phyloP scores from a whole-genome alignment of 1,284 basidiomycete species.

The Rhodotorula sp. region DNA sequence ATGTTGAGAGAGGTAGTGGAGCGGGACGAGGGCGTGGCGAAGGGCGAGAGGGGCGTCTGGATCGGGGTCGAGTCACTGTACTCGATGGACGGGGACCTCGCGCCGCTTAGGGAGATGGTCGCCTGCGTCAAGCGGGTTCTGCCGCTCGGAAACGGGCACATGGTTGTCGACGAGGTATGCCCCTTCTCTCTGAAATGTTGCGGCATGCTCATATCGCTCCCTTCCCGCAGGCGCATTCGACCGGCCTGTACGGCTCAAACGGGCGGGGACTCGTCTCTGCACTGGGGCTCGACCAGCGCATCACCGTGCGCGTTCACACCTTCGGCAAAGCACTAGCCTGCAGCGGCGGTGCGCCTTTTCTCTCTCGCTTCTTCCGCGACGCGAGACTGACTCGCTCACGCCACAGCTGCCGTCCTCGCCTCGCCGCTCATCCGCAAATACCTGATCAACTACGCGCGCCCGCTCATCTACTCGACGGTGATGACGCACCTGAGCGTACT shows the following conservation, averaged over 20 bases:
- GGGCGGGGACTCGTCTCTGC: slow-evolving; percentile 62
- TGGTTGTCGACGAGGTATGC: slow-evolving; percentile 73
- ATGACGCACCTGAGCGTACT: slow-evolving; percentile 73
- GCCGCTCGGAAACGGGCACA: slow-evolving; percentile 64
- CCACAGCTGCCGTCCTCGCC: slow-evolving; percentile 73
- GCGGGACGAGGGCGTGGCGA: slow-evolving; percentile 25
- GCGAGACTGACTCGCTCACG: not conserved
- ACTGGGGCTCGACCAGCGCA: slow-evolving; percentile 61
- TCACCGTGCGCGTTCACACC: slow-evolving; percentile 59
- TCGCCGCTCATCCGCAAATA: slow-evolving; percentile 73
- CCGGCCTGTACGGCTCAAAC: slow-evolving; percentile 66
- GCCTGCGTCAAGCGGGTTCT: slow-evolving; percentile 63
- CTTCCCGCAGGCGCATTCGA: slow-evolving; percentile 67
- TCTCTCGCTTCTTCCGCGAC: not conserved
- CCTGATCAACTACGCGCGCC: slow-evolving; percentile 87
- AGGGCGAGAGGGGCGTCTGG: slow-evolving; percentile 36
- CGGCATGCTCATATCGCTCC: not conserved
- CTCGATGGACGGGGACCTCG: slow-evolving; percentile 92
- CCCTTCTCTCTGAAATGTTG: no score
- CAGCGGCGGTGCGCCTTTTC: slow-evolving; percentile 67
- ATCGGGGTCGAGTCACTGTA: slow-evolving; percentile 86
- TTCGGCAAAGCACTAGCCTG: slow-evolving; percentile 72
- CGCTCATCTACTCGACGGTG: slow-evolving; percentile 86
- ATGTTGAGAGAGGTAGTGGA: slow-evolving; percentile 5
- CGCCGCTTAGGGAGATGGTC: slow-evolving; percentile 70